Evolutionary conservation across 179 eudicot species (phyloP).

Genomic region (Carnegiea gigantea): DNA sequence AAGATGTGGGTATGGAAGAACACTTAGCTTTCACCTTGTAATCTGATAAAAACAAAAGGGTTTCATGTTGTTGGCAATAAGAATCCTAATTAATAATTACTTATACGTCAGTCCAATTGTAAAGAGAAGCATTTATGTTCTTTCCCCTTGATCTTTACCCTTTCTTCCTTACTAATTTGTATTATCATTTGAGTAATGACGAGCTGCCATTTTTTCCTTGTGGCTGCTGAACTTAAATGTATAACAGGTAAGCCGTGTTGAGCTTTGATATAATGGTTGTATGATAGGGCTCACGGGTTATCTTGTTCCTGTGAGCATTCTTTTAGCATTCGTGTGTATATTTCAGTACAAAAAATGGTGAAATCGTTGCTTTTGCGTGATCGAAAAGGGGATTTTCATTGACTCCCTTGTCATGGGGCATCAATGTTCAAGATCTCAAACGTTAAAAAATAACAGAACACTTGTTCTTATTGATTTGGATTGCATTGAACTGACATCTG

Average conservation of each 20-base stretch:
- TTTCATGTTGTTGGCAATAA: background rate
- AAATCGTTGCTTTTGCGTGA: too few relatives aligned
- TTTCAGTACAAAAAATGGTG: background rate
- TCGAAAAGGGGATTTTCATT: background rate
- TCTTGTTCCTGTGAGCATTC: background rate
- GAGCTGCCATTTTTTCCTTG: background rate
- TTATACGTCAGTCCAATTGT: conserved; percentile 9
- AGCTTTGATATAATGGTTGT: background rate
- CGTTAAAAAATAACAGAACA: too few relatives aligned
- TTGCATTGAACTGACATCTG: too few relatives aligned
- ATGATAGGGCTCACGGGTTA: background rate
- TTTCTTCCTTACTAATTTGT: background rate
- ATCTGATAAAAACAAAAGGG: conserved; percentile 2
- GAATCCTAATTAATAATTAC: background rate
- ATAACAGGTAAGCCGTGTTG: background rate
- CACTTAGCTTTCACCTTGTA: conserved; percentile 47
- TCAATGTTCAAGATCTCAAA: too few relatives aligned
- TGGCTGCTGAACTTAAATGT: background rate
- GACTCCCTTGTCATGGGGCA: too few relatives aligned
- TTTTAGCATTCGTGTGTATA: background rate
- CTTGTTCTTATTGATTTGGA: too few relatives aligned
- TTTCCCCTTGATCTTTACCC: background rate
- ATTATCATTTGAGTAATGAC: background rate
- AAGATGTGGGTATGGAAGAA: conserved; percentile 24
- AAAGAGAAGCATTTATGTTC: conserved; percentile 5